phyloP scores from a whole-genome alignment of 805 yeast genomes.

The Lachancea fermentati region DNA sequence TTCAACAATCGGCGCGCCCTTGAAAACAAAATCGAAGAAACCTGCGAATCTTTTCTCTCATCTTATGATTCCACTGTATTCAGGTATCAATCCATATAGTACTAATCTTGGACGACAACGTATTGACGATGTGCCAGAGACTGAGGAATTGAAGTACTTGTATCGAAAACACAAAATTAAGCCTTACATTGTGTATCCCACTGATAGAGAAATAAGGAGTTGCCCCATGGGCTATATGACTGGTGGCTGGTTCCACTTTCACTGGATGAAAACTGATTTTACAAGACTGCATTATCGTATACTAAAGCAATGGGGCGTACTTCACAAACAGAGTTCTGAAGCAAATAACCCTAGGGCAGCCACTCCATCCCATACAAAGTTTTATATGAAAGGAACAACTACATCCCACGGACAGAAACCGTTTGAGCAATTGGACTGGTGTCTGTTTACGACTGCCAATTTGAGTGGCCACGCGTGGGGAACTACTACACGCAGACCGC shows the following conservation, averaged over 20 bases:
- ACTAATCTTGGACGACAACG: not conserved
- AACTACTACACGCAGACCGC: slow-evolving; percentile 25
- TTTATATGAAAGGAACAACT: slow-evolving; percentile 52
- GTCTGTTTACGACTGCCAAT: slow-evolving; percentile 68
- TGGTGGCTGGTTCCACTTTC: slow-evolving; percentile 30
- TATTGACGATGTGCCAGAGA: not conserved
- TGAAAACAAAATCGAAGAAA: slow-evolving; percentile 9
- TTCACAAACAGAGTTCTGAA: slow-evolving; percentile 21
- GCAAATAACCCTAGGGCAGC: not conserved
- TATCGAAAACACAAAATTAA: slow-evolving; percentile 8
- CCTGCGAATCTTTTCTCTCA: slow-evolving; percentile 22
- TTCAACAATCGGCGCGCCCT: slow-evolving; percentile 29
- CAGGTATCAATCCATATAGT: slow-evolving; percentile 6
- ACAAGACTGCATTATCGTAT: slow-evolving; percentile 12
- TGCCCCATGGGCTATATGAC: slow-evolving; percentile 20
- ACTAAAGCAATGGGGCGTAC: slow-evolving; percentile 16
- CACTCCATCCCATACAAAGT: slow-evolving; percentile 61
- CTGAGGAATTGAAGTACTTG: slow-evolving; percentile 3
- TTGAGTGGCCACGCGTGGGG: slow-evolving; percentile 84
- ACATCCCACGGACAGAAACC: slow-evolving; percentile 6
- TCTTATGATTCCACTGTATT: slow-evolving; percentile 22
- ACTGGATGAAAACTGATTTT: slow-evolving; percentile 12
- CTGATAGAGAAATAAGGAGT: slow-evolving; percentile 19
- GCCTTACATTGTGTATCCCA: slow-evolving; percentile 26
- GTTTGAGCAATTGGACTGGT: slow-evolving; percentile 48